Percentiles rank a stretch among this genome's conserved stretches.
Evolutionary conservation across 495 filamentous ascomycete genomes (phyloP).

Genomic region (Aspergillus sclerotiicarbonarius): DNA sequence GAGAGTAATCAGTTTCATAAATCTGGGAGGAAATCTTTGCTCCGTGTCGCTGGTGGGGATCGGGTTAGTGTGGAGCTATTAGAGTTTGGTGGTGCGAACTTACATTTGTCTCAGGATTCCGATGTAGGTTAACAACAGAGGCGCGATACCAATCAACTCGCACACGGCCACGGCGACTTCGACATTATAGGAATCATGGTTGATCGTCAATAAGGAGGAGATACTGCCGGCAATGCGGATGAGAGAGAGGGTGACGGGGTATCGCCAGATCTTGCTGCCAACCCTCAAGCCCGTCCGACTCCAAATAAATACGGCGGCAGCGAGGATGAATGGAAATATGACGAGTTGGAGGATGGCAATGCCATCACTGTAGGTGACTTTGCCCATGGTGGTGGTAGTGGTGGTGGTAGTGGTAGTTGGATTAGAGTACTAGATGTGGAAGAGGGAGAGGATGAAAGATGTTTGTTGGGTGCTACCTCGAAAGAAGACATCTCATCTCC

Average conservation of each 20-base stretch:
- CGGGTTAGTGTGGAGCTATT: no score
- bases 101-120: conserved; percentile 31
- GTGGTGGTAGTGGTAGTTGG: background rate
- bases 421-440: background rate
- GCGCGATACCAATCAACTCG: conserved; percentile 32
- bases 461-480: background rate
- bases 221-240: conserved; percentile 31
- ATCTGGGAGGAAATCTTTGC: conserved; percentile 13
- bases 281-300: conserved; percentile 28
- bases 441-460: background rate
- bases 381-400: conserved; percentile 17
- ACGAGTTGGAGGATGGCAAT: conserved; percentile 34
- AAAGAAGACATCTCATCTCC: background rate
- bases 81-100: conserved; percentile 9
- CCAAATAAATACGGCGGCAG: conserved; percentile 26
- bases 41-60: conserved; percentile 19
- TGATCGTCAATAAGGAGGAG: conserved; percentile 21
- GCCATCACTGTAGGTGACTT: conserved; percentile 23
- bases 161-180: conserved; percentile 23
- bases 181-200: conserved; percentile 18
- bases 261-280: conserved; percentile 30
- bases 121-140: conserved; percentile 27
- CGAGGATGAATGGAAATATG: conserved; percentile 25
- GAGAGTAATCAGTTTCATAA: conserved; percentile 14
- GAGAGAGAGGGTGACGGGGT: conserved; percentile 28